Conservation (phyloP, 345 rosid genomes). For the Populus ilicifolia region DNA sequence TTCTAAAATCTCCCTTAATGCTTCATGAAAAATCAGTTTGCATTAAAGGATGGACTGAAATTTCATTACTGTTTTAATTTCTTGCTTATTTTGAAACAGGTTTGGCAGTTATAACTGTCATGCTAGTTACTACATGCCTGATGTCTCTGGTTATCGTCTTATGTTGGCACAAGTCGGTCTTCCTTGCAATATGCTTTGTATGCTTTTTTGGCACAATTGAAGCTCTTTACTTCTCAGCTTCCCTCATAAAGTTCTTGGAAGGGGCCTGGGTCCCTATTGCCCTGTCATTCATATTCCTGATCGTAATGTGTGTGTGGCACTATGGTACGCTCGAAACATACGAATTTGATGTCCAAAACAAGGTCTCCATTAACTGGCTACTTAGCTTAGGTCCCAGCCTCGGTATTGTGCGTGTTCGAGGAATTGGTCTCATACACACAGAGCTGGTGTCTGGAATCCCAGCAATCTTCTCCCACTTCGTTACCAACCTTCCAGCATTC, state of each 20-base stretch:
- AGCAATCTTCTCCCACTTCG: constrained; percentile 93
- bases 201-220: constrained; percentile 81
- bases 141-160: constrained; percentile 93
- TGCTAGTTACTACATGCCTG: constrained; percentile 94
- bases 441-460: constrained; percentile 95
- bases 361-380: constrained; percentile 89
- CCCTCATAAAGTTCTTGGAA: constrained; percentile 84
- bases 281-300: constrained; percentile 65
- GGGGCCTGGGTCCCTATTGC: constrained; percentile 99
- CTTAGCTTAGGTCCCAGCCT: constrained; percentile 75
- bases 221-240: constrained; percentile 90
- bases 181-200: constrained; percentile 63
- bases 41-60: not conserved
- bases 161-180: constrained; percentile 82
- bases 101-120: constrained; percentile 96
- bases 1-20: not conserved
- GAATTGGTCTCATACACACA: constrained; percentile 86
- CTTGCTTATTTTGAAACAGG: constrained; percentile 43
- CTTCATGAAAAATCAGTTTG: not conserved
- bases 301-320: constrained; percentile 87
- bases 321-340: constrained; percentile 78
- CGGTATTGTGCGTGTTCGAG: constrained; percentile 83
- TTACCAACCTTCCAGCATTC: constrained; percentile 95
- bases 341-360: constrained; percentile 86
- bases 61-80: not conserved